Evolutionary conservation across 2,329 filamentous ascomycete species (phyloP).

Genomic region (Whalleya microplaca): DNA sequence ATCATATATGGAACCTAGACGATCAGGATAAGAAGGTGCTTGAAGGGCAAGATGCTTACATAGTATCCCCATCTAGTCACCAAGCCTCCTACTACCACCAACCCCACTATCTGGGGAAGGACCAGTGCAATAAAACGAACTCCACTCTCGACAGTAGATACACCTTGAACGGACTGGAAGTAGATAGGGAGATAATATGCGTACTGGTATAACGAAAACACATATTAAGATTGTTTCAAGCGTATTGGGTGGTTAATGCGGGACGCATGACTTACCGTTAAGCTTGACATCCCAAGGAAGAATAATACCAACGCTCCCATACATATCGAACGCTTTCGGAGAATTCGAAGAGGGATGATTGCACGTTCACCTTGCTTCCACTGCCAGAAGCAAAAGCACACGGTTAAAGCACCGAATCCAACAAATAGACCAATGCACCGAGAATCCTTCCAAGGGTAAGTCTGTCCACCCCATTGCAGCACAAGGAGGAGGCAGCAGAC

Average conservation of each 20-base stretch:
- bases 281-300: not conserved
- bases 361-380: slow-evolving; percentile 6
- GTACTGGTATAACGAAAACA: not conserved
- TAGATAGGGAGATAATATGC: slow-evolving; percentile 20
- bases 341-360: slow-evolving; percentile 15
- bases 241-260: too few species aligned
- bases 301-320: slow-evolving; percentile 10
- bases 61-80: slow-evolving; percentile 21
- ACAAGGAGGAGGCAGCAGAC: slow-evolving; percentile 47
- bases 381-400: slow-evolving; percentile 3
- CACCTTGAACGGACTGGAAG: slow-evolving; percentile 18
- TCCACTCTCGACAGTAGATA: slow-evolving; percentile 11
- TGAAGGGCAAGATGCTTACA: slow-evolving; percentile 2
- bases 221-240: too few species aligned
- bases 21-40: not conserved
- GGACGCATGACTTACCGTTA: not conserved
- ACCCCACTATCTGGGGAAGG: slow-evolving; percentile 3
- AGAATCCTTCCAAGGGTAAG: slow-evolving; percentile 31
- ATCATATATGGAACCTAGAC: slow-evolving; percentile 19
- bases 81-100: slow-evolving; percentile 7
- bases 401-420: not conserved
- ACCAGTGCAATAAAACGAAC: slow-evolving; percentile 13
- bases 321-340: slow-evolving; percentile 13
- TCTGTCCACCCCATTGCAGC: slow-evolving; percentile 46
- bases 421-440: slow-evolving; percentile 15